Percentiles rank a stretch among this genome's conserved stretches.
Conservation (phyloP, 768 basidiomycete genomes). For the Panaeolus cyanescens region DNA sequence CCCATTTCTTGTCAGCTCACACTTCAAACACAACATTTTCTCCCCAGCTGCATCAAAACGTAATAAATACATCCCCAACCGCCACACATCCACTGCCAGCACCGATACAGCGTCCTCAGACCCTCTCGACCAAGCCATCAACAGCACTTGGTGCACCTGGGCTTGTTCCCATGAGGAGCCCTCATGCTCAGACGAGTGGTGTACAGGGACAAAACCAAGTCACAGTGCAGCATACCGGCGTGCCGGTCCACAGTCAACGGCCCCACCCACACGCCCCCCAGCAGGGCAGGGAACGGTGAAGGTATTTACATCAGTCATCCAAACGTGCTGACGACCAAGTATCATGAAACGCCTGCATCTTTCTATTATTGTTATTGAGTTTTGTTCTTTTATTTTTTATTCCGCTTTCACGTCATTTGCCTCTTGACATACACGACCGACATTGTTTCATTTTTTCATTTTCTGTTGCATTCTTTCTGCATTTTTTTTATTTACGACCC, state of each 20-base stretch:
- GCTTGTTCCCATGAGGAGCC: background rate
- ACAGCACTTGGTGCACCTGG: background rate
- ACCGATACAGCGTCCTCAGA: background rate
- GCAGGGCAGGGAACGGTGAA: background rate
- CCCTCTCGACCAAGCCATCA: background rate
- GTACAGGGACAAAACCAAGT: background rate
- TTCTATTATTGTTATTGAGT: background rate
- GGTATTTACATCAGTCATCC: background rate
- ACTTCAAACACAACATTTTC: background rate
- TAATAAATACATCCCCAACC: background rate
- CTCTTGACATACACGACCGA: background rate
- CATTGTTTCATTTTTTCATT: background rate
- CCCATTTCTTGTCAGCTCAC: conserved; percentile 3
- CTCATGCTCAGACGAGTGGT: background rate
- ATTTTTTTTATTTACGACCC: background rate
- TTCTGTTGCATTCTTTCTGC: background rate
- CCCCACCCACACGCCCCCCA: background rate
- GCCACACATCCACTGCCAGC: background rate
- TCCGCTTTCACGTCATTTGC: background rate
- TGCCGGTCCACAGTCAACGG: background rate
- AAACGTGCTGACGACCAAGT: background rate
- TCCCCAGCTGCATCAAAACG: background rate
- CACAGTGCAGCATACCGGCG: background rate
- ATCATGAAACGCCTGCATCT: background rate
- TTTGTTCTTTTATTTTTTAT: background rate